Conservation (phyloP, 2,329 filamentous ascomycete species). For the Colletotrichum scovillei region DNA sequence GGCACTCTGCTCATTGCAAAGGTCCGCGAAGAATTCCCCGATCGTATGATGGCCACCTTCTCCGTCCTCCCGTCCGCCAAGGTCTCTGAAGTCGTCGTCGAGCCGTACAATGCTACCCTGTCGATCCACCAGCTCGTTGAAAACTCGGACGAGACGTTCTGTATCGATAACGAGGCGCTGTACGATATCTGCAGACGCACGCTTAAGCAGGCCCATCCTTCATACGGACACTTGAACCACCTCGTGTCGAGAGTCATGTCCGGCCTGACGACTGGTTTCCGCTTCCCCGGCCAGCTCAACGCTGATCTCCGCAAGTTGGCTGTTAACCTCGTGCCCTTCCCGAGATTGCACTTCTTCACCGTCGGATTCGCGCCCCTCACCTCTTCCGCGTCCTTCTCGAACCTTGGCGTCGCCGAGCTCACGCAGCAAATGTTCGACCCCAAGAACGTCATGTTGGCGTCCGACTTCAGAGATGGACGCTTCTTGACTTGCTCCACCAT, state of each 20-base stretch:
- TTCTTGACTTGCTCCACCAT: slow-evolving; percentile 99
- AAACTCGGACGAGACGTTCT: slow-evolving; percentile 99
- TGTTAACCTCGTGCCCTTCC: slow-evolving; percentile 99
- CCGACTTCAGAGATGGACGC: slow-evolving; percentile 99
- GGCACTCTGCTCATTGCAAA: slow-evolving; percentile 99
- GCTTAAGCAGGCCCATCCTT: slow-evolving; percentile 97
- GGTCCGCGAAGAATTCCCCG: slow-evolving; percentile 99
- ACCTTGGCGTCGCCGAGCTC: slow-evolving; percentile 95
- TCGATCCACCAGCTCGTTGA: slow-evolving; percentile 99
- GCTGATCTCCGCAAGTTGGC: slow-evolving; percentile 99
- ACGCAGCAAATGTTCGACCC: slow-evolving; percentile 99
- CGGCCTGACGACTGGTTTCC: slow-evolving; percentile 96
- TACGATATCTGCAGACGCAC: slow-evolving; percentile 99
- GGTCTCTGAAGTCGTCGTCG: slow-evolving; percentile 99
- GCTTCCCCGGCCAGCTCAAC: slow-evolving; percentile 99
- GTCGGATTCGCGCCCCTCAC: slow-evolving; percentile 99
- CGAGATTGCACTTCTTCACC: slow-evolving; percentile 99
- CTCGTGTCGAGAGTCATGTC: slow-evolving; percentile 99
- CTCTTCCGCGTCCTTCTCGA: slow-evolving; percentile 85
- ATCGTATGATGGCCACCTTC: slow-evolving; percentile 99
- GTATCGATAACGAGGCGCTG: slow-evolving; percentile 99
- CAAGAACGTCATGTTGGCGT: slow-evolving; percentile 99
- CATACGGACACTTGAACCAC: slow-evolving; percentile 99
- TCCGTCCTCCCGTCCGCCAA: slow-evolving; percentile 98
- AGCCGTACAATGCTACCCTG: slow-evolving; percentile 99